phyloP scores from a whole-genome alignment of 352 stramenopile species.

The Elongisporangium prolatum region DNA sequence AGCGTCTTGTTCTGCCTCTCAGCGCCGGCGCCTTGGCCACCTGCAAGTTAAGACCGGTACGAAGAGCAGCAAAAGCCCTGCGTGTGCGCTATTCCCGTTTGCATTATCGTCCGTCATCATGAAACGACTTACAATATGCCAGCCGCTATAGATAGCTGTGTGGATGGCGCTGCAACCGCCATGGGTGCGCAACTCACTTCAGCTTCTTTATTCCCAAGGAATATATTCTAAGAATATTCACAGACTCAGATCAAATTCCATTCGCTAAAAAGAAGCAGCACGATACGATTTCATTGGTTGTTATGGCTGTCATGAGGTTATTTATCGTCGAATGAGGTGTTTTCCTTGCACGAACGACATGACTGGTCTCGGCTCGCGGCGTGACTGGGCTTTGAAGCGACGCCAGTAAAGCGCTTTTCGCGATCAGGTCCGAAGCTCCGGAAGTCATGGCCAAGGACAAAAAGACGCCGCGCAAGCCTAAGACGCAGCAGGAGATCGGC shows the following conservation, averaged over 20 bases:
- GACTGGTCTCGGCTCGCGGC: neutral
- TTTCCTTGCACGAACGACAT: neutral
- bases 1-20: no score
- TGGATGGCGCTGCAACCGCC: neutral
- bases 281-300: neutral
- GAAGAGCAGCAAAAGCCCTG: neutral
- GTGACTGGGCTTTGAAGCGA: neutral
- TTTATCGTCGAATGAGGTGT: neutral
- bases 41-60: neutral
- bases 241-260: neutral
- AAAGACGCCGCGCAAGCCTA: slow-evolving; percentile 34
- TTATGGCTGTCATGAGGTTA: neutral
- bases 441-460: slow-evolving; percentile 39
- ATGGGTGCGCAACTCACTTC: neutral
- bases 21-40: neutral
- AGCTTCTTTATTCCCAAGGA: neutral
- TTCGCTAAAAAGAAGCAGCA: neutral
- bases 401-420: slow-evolving; percentile 10
- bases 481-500: slow-evolving; percentile 19
- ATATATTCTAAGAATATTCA: neutral
- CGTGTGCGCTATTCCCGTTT: neutral
- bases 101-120: neutral
- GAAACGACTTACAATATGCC: neutral
- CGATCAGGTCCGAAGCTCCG: slow-evolving; percentile 2
- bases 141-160: neutral